These are phyloP conservation scores for Trypanosoma lewisi DNA, from an alignment of 208 protist species.

Conservation along the genomic window DNA sequence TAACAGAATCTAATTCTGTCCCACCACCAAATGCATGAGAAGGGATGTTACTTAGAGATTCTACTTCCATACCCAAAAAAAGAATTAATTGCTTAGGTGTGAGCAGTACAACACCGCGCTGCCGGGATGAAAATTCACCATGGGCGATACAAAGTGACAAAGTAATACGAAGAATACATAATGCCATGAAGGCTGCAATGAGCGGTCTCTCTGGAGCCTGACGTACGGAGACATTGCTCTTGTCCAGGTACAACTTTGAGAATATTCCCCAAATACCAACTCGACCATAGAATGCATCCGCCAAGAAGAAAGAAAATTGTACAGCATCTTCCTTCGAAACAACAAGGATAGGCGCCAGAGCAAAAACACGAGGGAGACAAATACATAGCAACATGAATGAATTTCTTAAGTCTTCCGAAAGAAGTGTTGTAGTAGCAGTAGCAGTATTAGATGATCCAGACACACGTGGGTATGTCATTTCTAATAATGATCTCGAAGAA, in stretches of 20 bases:
- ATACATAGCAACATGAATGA: conserved; percentile 23
- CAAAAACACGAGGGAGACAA: conserved; percentile 14
- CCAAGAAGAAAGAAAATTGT: conserved; percentile 13
- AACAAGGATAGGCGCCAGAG: conserved; percentile 9
- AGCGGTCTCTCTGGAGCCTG: background rate
- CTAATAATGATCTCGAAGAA: background rate
- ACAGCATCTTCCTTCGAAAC: conserved; percentile 19
- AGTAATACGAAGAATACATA: conserved; percentile 15
- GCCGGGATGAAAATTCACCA: background rate
- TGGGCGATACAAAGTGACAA: conserved; percentile 5
- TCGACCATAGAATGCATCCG: conserved; percentile 17
- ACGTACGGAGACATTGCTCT: background rate
- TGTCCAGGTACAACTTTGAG: conserved; percentile 10
- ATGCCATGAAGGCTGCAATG: background rate
- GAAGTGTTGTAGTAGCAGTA: background rate
- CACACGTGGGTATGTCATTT: no score
- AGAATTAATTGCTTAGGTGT: conserved; percentile 25
- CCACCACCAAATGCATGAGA: background rate
- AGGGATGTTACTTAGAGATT: conserved; percentile 12
- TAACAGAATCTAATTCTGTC: background rate
- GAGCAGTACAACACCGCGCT: background rate
- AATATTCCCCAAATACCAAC: conserved; percentile 21
- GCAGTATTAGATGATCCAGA: background rate
- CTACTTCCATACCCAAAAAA: conserved; percentile 23
- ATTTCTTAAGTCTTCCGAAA: conserved; percentile 15